Base-by-base conservation (phyloP, 192 early-diverging fungal species). In the Linnemannia zychae region DNA sequence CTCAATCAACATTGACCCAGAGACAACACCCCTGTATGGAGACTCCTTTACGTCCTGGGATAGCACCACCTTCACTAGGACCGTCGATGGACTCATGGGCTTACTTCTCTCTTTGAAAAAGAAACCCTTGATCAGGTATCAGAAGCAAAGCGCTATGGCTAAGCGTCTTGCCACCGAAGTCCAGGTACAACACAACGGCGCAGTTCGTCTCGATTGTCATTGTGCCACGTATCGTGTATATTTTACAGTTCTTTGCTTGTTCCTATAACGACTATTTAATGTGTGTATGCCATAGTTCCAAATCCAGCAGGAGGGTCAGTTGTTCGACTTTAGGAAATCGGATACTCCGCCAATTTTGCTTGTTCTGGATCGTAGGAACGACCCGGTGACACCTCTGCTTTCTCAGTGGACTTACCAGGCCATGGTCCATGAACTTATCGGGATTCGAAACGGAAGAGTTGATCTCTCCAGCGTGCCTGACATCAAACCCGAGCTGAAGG, bases 331-430 rank as follows among this genome's bases (percentile, higher is more conserved):
- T 71, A 87, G 95, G 9, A 88, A 89, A 71, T 89, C 96, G 47
- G 96, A 94, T 81, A 94, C 96, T 24, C 93, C 97, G 2, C 98
- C 97, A 7, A 93, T 98, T 67, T 89, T 99, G 5, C 82, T 99
- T 34, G 92, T 99, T 60, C 79, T 99, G 66, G 98, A 99, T 87
- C 95, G 98, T 40, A 92, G 97, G 38, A 97, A 97, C 82, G 98
- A 99, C 77, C 97, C 98, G 2, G 94, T 99, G 4, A 99, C 97
- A 0, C 98, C 98, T 16, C 87, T 99, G 20, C 90, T 99, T 17
- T 93, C 93, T 16, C 98, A 98, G 81, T 99, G 98, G 98, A 99
- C 97, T 7, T 99, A 99, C 80, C 98, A 99, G 79, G 98, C 98
- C 5, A 97, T 99, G 95, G 95, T 99, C 12, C 96, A 99, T 86